A percentile compares a stretch with the other conserved stretches of the same genome.
Conservation (phyloP, 257 asterid genomes). For the Ballota nigra region DNA sequence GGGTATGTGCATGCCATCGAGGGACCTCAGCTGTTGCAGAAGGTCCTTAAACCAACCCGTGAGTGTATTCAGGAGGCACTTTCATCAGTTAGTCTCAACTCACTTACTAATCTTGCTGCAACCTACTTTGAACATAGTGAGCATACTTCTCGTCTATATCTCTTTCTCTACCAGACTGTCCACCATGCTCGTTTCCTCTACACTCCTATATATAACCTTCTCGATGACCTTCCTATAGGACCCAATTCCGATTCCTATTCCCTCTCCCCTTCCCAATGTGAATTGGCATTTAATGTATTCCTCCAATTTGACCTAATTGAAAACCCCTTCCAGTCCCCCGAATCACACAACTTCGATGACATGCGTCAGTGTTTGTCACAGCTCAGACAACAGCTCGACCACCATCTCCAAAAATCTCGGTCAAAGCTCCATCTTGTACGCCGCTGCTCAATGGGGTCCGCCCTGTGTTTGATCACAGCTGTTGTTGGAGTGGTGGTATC, state of each 20-base stretch:
- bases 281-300: constrained; percentile 48
- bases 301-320: constrained; percentile 47
- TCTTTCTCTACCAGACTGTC: constrained; percentile 47
- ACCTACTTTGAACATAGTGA: constrained; percentile 75
- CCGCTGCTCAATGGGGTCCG: constrained; percentile 55
- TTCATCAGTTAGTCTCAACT: constrained; percentile 36
- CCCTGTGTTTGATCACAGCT: constrained; percentile 52
- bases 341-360: constrained; percentile 44
- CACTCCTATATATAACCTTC: constrained; percentile 55
- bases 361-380: constrained; percentile 59
- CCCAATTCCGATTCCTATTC: constrained; percentile 40
- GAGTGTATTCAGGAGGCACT: constrained; percentile 55
- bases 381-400: constrained; percentile 65
- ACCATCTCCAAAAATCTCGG: constrained; percentile 45
- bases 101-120: constrained; percentile 51
- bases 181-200: constrained; percentile 55
- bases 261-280: constrained; percentile 57
- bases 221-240: constrained; percentile 53
- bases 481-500: constrained; percentile 59
- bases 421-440: constrained; percentile 43
- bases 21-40: constrained; percentile 50
- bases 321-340: constrained; percentile 62
- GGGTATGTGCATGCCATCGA: constrained; percentile 37
- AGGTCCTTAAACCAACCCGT: constrained; percentile 71
- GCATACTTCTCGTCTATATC: constrained; percentile 57